Evolutionary conservation across 1,284 basidiomycete species (phyloP).

Genomic region (Leccinum holopus): DNA sequence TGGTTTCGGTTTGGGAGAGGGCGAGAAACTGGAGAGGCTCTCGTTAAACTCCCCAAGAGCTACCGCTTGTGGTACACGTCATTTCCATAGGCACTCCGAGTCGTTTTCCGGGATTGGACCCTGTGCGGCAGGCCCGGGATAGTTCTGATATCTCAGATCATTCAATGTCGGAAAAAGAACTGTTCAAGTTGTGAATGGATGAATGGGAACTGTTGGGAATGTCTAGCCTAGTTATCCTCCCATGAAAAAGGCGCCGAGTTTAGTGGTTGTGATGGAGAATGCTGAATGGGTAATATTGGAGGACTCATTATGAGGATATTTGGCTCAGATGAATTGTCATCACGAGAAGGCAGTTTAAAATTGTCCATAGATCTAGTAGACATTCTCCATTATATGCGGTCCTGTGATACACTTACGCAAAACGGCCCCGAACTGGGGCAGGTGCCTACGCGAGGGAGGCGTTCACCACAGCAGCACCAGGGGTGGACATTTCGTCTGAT

Average conservation of each 20-base stretch:
- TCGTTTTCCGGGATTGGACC: constrained; percentile 5
- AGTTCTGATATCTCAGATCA: constrained; percentile 28
- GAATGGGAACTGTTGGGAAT: constrained; percentile 22
- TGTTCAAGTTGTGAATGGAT: constrained; percentile 14
- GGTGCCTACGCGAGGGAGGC: constrained; percentile 12
- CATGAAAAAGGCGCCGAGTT: constrained; percentile 22
- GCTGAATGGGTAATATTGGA: constrained; percentile 21
- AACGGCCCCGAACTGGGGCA: constrained; percentile 10
- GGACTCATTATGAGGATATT: constrained; percentile 29
- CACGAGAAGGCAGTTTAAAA: constrained; percentile 7
- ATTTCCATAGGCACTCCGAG: background rate
- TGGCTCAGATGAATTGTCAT: constrained; percentile 27
- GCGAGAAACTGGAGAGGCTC: constrained; percentile 13
- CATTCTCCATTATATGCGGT: background rate
- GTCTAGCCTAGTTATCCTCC: constrained; percentile 24
- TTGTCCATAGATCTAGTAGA: constrained; percentile 14
- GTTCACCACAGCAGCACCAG: background rate
- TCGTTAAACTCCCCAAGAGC: constrained; percentile 24
- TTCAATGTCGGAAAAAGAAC: constrained; percentile 34
- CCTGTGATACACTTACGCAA: constrained; percentile 21
- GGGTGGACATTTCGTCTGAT: constrained; percentile 5
- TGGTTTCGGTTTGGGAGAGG: constrained; percentile 21
- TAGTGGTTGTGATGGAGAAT: constrained; percentile 11
- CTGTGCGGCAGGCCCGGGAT: constrained; percentile 7
- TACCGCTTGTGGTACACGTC: constrained; percentile 8